Base-by-base conservation (phyloP, 1,284 basidiomycete genomes). In the Schizophyllum amplum region DNA sequence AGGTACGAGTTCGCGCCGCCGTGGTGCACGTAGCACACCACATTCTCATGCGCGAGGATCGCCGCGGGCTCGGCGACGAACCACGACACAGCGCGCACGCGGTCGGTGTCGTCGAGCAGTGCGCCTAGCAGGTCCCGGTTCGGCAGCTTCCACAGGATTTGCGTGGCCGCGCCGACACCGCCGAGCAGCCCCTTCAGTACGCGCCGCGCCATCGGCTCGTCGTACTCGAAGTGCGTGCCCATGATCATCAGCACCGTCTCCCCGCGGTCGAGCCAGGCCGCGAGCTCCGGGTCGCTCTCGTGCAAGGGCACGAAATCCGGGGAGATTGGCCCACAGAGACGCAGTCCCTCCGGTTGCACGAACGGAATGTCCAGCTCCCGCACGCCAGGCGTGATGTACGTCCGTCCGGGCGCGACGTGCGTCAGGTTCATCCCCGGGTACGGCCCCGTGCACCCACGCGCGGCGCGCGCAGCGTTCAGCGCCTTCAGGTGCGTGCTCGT, bases 121-220 rank as follows among this genome's bases (percentile, higher is more conserved):
- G 25, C 56, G 26, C 57, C 53, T 24, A 61, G 59, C 17, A 21
- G 22, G 54, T 60, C 57, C 52, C 59, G 56, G n/a, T 54, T 59
- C 24, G 57, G 56, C 24, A 62, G 49, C 61, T 62, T 62, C 61
- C 61, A 61, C 47, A 61, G 52, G 24, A 63, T 57, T 52, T 62
- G 61, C 13, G 53, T 20, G 33, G 5, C 27, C 5, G 27, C 6
- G 6, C 27, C 27, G 27, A 33, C 27, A 13, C 27, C 27, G 27
- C 27, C 57, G 50, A 17, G 59, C 57, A 15, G 53, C 55, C 13
- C 47, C 48, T 33, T 17, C 6, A 50, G 48, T 17, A 61, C 27
- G 47, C 27, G 52, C 24, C 26, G 24, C 1, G 55, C 60, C 49
- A 60, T 55, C 20, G 52, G 55, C 2, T 33, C 21, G 11, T 55